Evolutionary conservation across 2,329 filamentous ascomycete species (phyloP), one percentile per base, ranked within the genome.

Genomic region (Neocatenulostroma microsporum): DNA sequence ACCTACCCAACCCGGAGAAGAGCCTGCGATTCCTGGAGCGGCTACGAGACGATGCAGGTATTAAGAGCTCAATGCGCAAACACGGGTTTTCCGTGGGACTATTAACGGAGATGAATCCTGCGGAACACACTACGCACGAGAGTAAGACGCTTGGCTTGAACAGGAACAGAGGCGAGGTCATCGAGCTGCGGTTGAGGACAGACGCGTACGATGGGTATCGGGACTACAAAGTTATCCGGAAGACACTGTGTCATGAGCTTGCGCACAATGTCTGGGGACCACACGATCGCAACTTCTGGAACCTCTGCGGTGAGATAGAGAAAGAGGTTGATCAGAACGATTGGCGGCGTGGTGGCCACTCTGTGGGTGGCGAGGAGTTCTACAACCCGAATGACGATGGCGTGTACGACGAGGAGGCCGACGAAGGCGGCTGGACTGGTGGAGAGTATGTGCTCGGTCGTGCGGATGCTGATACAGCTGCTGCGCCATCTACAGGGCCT

Each of bases 81-180:
- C 88, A 94, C 66, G 75, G 79, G 46, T 95, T 94, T 67, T 76
- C 73, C 14, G 91, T 98, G 1, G 81, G 81, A 0, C 62, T 96
- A 3, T 70, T 98, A 18, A 95, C 88, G 0, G 91, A 98, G 63
- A 96, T 98, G 89, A 84, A 98, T 51, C 91, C 91, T 0, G 71
- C 80, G 0, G 73, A 80, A 48, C 78, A 95, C 61, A 95, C 88
- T 0, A 84, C 76, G 3, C 81, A 84, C 53, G 82, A 91, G n/a
- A 79, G 79, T 33, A 74, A 85, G 29, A 88, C 84, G 2, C 64
- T 96, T 0, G 91, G 91, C 0, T 60, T 96, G 26, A 98, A 98
- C 57, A 71, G 86, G 9, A 95, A 96, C 56, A 63, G 70, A 3
- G 91, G 91, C 42, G 82, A 94, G 60, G 84, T 86, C 1, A 94